Evolutionary conservation across 2,329 filamentous ascomycete species (phyloP), one percentile per base, ranked within the genome.

Genomic region (Sarocladiaceae sp.): DNA sequence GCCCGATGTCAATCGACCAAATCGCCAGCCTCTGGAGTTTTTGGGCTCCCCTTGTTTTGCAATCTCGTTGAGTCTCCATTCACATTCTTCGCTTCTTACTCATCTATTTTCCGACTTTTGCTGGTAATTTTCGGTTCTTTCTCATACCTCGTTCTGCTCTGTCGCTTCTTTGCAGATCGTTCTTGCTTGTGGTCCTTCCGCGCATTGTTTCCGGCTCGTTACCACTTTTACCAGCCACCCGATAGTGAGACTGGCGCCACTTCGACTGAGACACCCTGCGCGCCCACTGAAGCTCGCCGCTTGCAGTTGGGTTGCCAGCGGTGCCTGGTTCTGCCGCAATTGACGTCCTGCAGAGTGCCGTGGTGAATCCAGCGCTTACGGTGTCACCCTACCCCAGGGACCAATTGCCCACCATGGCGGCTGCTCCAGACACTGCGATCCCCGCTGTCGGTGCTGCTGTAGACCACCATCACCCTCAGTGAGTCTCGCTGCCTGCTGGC

Each of bases 21-120:
- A 48, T 48, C 44, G 26, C 44, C 44, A 48, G 44, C 44, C 44
- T 48, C 28, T 48, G 44, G 26, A 48, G 26, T 48, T 48, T 48
- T 31, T 28, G 12, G 5, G 10, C 15, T 33, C 26, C 25, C 44
- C 44, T 48, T 26, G 25, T 48, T 48, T n/a, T 26, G 20, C 18
- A 44, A 44, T 44, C 17, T 25, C 23, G 25, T 8, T n/a, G 40
- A 44, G 40, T 15, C n/a, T 18, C 11, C n/a, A 5, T 8, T 6
- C 25, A 3, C 22, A 18, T 33, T 48, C 17, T n/a, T 22, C 12
- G 31, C 28, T 26, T 48, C n/a, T n/a, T n/a, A n/a, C n/a, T n/a
- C n/a, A n/a, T 33, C 28, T 5, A 15, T 33, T 12, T 13, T 33
- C 12, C 12, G 13, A 17, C 10, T 7, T 40, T 15, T 18, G 23